These are phyloP conservation scores for Fonsecaea monophora DNA, from an alignment of 2,329 filamentous ascomycete genomes.

Conservation along the genomic window DNA sequence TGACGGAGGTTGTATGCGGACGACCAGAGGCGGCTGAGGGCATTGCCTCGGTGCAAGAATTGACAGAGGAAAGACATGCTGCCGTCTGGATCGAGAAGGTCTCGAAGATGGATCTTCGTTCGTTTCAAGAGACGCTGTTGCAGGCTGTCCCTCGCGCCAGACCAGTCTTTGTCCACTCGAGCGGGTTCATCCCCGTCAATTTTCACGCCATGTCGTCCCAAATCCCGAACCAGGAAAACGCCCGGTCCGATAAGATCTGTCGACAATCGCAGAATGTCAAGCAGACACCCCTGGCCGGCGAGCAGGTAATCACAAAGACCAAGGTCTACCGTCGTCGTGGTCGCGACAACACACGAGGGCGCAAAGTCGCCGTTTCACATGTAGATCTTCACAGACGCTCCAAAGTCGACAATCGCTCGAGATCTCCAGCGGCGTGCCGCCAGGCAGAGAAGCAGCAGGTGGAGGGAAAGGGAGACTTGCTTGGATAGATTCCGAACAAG, in stretches of 20 bases:
- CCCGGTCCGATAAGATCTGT: not conserved
- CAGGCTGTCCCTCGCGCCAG: not conserved
- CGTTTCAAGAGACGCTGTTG: conserved; percentile 4
- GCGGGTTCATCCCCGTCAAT: conserved; percentile 13
- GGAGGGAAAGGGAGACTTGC: conserved; percentile 5
- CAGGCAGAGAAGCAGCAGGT: not conserved
- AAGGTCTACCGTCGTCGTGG: not conserved
- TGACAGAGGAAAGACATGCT: not conserved
- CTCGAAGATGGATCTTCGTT: not conserved
- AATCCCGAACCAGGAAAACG: not conserved
- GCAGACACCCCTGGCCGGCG: not conserved
- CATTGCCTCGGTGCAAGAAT: not conserved
- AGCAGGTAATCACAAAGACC: not conserved
- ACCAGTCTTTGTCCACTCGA: conserved; percentile 11
- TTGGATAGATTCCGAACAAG: conserved; percentile 8
- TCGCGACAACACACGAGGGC: not conserved
- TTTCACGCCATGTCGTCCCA: conserved; percentile 3
- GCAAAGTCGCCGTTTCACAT: not conserved
- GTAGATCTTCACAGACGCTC: not conserved
- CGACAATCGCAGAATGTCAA: not conserved
- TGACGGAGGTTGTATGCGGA: conserved; percentile 14
- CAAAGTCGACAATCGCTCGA: not conserved
- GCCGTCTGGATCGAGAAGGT: not conserved
- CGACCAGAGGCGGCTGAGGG: not conserved
- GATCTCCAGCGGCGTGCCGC: not conserved